A percentile compares a stretch with the other conserved stretches of the same genome.
Evolutionary conservation across 352 stramenopile species (phyloP).

Genomic region (Globisporangium ultimum): DNA sequence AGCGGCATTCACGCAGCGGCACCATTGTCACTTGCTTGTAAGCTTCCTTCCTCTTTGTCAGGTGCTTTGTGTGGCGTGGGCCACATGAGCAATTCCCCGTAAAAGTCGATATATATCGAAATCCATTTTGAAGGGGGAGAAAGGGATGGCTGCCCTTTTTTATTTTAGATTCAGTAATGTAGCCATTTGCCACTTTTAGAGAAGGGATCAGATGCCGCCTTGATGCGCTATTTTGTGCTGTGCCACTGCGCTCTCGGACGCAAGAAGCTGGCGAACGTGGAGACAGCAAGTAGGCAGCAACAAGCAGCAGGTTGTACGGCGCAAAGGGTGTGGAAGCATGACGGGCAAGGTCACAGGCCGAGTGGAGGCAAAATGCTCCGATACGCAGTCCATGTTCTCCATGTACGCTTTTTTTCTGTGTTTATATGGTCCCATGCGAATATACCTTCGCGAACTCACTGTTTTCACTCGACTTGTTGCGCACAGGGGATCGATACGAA

Average conservation of each 20-base stretch:
- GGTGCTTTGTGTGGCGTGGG: not conserved
- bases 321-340: slow-evolving; percentile 14
- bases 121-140: not conserved
- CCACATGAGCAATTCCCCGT: not conserved
- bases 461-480: too few species aligned
- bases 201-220: too few species aligned
- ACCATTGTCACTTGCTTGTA: too few species aligned
- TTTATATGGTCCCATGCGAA: too few species aligned
- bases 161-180: not conserved
- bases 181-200: too few species aligned
- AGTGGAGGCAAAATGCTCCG: slow-evolving; percentile 15
- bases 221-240: too few species aligned
- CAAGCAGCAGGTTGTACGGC: not conserved
- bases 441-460: too few species aligned
- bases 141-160: slow-evolving; percentile 4
- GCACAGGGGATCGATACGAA: slow-evolving; percentile 40
- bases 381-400: slow-evolving; percentile 44
- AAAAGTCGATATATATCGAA: not conserved
- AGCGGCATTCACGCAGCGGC: too few species aligned
- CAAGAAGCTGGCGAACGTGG: not conserved
- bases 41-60: too few species aligned
- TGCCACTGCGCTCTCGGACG: too few species aligned
- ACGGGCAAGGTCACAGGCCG: slow-evolving; percentile 34
- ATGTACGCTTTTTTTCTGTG: slow-evolving; percentile 9
- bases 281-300: not conserved